Evolutionary conservation across 2,329 filamentous ascomycete genomes (phyloP), one percentile per base, ranked within the genome.

Genomic region (Paraphaeosphaeria sporulosa): DNA sequence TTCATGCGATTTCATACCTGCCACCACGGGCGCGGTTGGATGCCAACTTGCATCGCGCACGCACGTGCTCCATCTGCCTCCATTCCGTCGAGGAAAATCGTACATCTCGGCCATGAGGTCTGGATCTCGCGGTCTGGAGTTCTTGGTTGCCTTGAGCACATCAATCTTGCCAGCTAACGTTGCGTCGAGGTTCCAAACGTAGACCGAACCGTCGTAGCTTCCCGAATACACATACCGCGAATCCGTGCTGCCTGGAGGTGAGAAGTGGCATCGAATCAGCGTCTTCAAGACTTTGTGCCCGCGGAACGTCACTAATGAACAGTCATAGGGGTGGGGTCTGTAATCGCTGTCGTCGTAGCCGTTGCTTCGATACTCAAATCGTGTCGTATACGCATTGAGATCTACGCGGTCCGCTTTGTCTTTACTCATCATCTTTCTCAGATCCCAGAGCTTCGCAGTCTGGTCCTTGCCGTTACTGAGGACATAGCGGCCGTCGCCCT

Each of bases 381-480:
- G 83, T 47, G 85, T 87, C 0, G 85, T 87, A 69, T 86, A 83
- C 43, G 82, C 78, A n/a, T 82, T 79, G 4, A 86, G 83, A 62
- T 88, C 82, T 55, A 88, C 80, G 34, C 82, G 78, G 48, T 84
- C 82, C 60, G 87, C 91, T 55, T 84, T 81, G 36, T 89, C 85
- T 0, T 90, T 90, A 5, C 88, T 88, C 83, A 95, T 91, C 85
- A 93, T 94, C 84, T 92, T 96, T 54, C 94, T 86, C 58, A 97
- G 76, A 76, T 99, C 95, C 95, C 95, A 99, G 0, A 99, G 85
- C 79, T 98, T 98, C 87, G 96, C 96, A 44, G 90, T 94, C 77
- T 98, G 95, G 73, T 99, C 95, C 75, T 98, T 99, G 63, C 89
- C 92, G 71, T 99, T 99, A 66, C 90, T 94, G 27, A 99, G 86